phyloP scores from a whole-genome alignment of 2,329 filamentous ascomycete species.

The Diaporthe vaccinii region DNA sequence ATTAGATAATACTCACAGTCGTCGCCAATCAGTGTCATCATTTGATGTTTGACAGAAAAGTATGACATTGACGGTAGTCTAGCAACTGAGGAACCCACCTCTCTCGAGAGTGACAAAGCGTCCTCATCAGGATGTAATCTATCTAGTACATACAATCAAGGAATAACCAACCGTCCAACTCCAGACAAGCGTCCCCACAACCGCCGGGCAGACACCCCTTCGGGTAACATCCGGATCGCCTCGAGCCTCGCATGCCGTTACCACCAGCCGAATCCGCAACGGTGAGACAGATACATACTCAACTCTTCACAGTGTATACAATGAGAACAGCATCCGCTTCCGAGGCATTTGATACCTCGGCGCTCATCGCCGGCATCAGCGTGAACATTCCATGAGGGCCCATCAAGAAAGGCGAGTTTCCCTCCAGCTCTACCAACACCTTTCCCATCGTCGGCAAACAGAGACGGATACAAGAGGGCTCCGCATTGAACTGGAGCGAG shows the following conservation, averaged over 20 bases:
- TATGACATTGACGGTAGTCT: too few relatives aligned
- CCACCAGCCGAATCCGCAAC: too few relatives aligned
- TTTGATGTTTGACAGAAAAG: not conserved
- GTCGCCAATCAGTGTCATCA: not conserved
- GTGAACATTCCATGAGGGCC: constrained; percentile 23
- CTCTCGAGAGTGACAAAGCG: too few relatives aligned
- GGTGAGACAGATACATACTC: not conserved
- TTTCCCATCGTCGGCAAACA: constrained; percentile 28
- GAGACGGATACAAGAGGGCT: not conserved
- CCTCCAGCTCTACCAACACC: constrained; percentile 4
- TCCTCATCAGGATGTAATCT: not conserved
- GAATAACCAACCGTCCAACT: not conserved
- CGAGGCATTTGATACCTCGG: not conserved
- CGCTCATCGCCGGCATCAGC: not conserved
- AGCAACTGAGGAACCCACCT: too few relatives aligned
- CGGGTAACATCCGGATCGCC: too few relatives aligned
- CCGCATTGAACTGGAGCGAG: constrained; percentile 2
- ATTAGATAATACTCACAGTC: not conserved
- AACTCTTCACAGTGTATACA: constrained; percentile 9
- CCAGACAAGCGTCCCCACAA: not conserved
- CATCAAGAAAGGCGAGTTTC: not conserved
- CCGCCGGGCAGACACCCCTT: too few relatives aligned
- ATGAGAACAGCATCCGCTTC: constrained; percentile 9
- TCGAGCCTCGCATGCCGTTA: not conserved
- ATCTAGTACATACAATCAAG: not conserved